A percentile compares a stretch with the other conserved stretches of the same genome.
These are phyloP conservation scores for Periconia sp. DNA, from an alignment of 2,329 filamentous ascomycete species.

Conservation along the genomic window DNA sequence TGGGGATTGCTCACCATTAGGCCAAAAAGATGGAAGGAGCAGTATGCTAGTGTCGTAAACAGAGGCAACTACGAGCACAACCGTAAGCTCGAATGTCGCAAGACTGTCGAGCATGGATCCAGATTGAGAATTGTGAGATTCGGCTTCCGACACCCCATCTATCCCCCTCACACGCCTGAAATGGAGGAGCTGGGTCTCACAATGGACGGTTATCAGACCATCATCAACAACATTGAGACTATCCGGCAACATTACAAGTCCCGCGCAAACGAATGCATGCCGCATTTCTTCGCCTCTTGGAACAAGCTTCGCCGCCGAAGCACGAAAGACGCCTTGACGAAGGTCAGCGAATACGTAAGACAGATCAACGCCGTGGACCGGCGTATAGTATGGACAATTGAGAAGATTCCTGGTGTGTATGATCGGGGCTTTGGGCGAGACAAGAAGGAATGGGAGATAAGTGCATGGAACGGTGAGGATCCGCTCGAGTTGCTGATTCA, in stretches of 20 bases:
- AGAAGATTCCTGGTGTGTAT: constrained; percentile 29
- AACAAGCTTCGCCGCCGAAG: constrained; percentile 19
- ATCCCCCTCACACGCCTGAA: constrained; percentile 31
- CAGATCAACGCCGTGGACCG: constrained; percentile 23
- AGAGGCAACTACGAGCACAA: constrained; percentile 31
- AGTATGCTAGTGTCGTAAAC: constrained; percentile 20
- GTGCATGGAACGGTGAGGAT: constrained; percentile 30
- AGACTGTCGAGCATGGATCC: constrained; percentile 26
- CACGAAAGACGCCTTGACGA: constrained; percentile 19
- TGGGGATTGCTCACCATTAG: constrained; percentile 10
- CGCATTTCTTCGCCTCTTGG: constrained; percentile 13
- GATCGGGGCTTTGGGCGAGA: constrained; percentile 18
- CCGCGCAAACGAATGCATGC: constrained; percentile 5
- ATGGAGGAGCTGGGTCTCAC: constrained; percentile 29
- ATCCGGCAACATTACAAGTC: constrained; percentile 14
- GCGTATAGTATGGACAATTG: constrained; percentile 31
- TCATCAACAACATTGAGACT: constrained; percentile 22
- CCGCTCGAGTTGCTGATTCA: constrained; percentile 28
- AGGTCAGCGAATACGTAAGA: constrained; percentile 28
- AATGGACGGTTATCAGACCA: constrained; percentile 16
- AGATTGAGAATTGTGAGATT: constrained; percentile 28
- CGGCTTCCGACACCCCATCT: constrained; percentile 26
- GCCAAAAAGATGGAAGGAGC: constrained; percentile 15
- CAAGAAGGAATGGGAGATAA: constrained; percentile 32
- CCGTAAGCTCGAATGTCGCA: constrained; percentile 28